A percentile compares a stretch with the other conserved stretches of the same genome.
phyloP scores from a whole-genome alignment of 148 eudicot genomes.

The Drosera capensis region DNA sequence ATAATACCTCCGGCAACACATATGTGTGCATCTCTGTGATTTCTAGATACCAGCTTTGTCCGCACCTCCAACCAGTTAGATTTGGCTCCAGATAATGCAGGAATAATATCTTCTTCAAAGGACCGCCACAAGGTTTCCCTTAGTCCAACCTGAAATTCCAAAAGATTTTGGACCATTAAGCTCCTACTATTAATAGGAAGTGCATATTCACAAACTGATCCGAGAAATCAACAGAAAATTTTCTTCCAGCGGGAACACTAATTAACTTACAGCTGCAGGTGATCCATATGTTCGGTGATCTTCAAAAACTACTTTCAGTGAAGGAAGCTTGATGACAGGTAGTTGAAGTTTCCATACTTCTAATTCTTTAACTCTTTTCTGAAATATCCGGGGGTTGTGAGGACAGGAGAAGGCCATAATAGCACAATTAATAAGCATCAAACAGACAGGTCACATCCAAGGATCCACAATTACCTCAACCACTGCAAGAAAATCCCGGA shows the following conservation, averaged over 20 bases:
- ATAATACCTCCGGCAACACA: conserved; percentile 96
- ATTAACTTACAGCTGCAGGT: conserved; percentile 73
- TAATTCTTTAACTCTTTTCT: conserved; percentile 85
- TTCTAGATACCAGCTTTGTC: conserved; percentile 43
- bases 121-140: conserved; percentile 70
- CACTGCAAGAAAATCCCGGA: conserved; percentile 66
- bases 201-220: background rate
- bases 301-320: conserved; percentile 66
- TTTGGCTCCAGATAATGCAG: conserved; percentile 42
- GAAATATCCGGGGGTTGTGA: conserved; percentile 3
- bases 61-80: conserved; percentile 86
- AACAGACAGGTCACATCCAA: background rate
- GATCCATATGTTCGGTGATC: conserved; percentile 95
- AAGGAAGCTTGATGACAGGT: conserved; percentile 65
- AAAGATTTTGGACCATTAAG: conserved; percentile 1
- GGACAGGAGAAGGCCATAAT: background rate
- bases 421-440: background rate
- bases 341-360: conserved; percentile 73
- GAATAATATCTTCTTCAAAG: conserved; percentile 79
- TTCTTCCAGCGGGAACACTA: background rate
- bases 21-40: conserved; percentile 47
- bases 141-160: conserved; percentile 35
- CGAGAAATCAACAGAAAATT: background rate
- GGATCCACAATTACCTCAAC: conserved; percentile 45
- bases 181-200: background rate